Evolutionary conservation across 345 rosid genomes (phyloP).

Genomic region (Toxicodendron radicans): DNA sequence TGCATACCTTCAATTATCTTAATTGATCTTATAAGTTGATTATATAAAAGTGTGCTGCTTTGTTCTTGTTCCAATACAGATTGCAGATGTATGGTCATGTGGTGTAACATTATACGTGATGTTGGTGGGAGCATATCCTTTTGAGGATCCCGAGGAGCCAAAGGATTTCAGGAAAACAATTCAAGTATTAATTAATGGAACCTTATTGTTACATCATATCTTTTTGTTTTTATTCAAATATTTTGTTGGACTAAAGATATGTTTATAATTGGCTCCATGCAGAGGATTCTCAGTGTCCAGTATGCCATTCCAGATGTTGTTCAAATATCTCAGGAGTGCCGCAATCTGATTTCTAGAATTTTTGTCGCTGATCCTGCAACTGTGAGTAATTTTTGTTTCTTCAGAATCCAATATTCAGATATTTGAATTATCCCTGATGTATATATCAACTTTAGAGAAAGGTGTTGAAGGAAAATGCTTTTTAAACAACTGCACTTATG

Average conservation of each 20-base stretch:
- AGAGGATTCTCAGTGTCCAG: slow-evolving; percentile 86
- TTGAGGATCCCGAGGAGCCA: slow-evolving; percentile 95
- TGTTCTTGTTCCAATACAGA: slow-evolving; percentile 42
- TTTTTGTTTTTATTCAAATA: background rate
- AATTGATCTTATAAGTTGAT: background rate
- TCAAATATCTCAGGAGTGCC: slow-evolving; percentile 74
- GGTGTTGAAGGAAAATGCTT: background rate
- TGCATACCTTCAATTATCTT: background rate
- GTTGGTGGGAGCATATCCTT: slow-evolving; percentile 96
- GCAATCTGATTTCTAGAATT: slow-evolving; percentile 79
- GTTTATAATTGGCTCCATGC: slow-evolving; percentile 21
- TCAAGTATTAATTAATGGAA: slow-evolving; percentile 42
- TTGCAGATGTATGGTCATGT: slow-evolving; percentile 98
- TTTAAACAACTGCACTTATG: background rate
- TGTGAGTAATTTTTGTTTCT: slow-evolving; percentile 36
- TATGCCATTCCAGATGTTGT: slow-evolving; percentile 80
- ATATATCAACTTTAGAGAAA: background rate
- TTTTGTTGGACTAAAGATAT: background rate
- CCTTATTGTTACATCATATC: background rate
- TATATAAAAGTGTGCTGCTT: background rate
- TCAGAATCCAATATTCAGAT: background rate
- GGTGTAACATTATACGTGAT: slow-evolving; percentile 93
- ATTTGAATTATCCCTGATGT: background rate
- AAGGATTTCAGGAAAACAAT: slow-evolving; percentile 84
- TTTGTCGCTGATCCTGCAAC: slow-evolving; percentile 78